Evolutionary conservation across 2,329 filamentous ascomycete species (phyloP), one percentile per base, ranked within the genome.

Genomic region (Scedosporium boydii): DNA sequence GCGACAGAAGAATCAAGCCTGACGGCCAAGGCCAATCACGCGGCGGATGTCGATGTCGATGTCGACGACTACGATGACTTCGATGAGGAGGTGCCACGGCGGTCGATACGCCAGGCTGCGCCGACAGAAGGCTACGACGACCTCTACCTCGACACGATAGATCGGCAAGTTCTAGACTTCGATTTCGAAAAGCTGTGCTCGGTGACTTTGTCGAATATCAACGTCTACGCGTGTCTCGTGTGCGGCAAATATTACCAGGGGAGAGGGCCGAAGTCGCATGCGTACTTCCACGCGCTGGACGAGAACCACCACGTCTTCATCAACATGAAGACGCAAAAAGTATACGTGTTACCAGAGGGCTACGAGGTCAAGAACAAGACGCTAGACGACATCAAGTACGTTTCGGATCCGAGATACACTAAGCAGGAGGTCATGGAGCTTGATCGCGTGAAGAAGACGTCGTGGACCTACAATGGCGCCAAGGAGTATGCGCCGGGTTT

Each of bases 171-270:
- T 57, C 87, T 98, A 63, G 95, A 99, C 76, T 98, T 98, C 73
- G 95, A 99, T 76, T 99, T 99, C 73, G 95, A 99, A 74, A 99
- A 99, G 80, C 85, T 97, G 12, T 99, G 95, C 77, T 98, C 93
- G 26, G 83, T 99, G 67, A 96, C 91, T 41, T 83, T 99, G 6
- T 96, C 93, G 58, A 98, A 98, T 73, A 97, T 98, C 78, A 99
- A 99, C 72, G 93, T 99, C 55, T 99, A 99, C 74, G 95, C 95
- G 9, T 99, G 95, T 71, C 84, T 99, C 10, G 90, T 98, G 1
- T 99, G 95, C 74, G 95, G 95, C n/a, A 93, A 91, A 74, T 99
- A 99, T 79, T 99, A 89, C 74, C 92, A 97, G 75, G 95, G 95
- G 61, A 85, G 95, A 68, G 95, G 95, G 0, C 89, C 90, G 16